These are phyloP conservation scores for Gynochthodes officinalis DNA, from an alignment of 257 asterid species.

Conservation along the genomic window DNA sequence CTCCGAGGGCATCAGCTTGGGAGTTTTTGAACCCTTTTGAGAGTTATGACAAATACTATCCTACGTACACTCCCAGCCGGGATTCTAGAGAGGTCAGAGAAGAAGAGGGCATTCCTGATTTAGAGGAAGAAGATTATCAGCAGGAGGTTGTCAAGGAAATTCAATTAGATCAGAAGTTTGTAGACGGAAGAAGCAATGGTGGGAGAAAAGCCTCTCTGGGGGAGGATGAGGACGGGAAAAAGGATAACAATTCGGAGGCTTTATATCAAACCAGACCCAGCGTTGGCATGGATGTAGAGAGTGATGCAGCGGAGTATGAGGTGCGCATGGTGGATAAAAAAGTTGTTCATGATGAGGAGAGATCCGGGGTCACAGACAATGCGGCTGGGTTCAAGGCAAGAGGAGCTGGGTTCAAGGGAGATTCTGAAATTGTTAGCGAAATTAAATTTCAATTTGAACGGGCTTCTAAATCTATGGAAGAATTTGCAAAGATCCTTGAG, in stretches of 20 bases:
- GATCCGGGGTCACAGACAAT: slow-evolving; percentile 48
- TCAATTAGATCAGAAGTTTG: slow-evolving; percentile 67
- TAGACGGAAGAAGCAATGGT: slow-evolving; percentile 39
- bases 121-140: slow-evolving; percentile 77
- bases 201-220: slow-evolving; percentile 18
- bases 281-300: slow-evolving; percentile 37
- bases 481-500: slow-evolving; percentile 76
- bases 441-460: slow-evolving; percentile 72
- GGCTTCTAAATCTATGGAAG: slow-evolving; percentile 72
- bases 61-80: slow-evolving; percentile 64
- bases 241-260: slow-evolving; percentile 42
- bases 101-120: slow-evolving; percentile 96
- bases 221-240: slow-evolving; percentile 30
- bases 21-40: slow-evolving; percentile 90
- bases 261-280: slow-evolving; percentile 51
- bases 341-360: slow-evolving; percentile 57
- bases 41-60: slow-evolving; percentile 60
- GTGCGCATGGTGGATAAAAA: slow-evolving; percentile 88
- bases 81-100: slow-evolving; percentile 83
- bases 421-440: slow-evolving; percentile 75
- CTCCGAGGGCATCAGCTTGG: slow-evolving; percentile 79
- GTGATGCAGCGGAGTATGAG: slow-evolving; percentile 71
- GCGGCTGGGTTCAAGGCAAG: slow-evolving; percentile 52
- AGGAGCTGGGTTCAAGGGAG: slow-evolving; percentile 53
- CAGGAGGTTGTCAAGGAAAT: slow-evolving; percentile 83